Conservation (phyloP, 176 grass and related monocot species). For the Bolboschoenus planiculmis region DNA sequence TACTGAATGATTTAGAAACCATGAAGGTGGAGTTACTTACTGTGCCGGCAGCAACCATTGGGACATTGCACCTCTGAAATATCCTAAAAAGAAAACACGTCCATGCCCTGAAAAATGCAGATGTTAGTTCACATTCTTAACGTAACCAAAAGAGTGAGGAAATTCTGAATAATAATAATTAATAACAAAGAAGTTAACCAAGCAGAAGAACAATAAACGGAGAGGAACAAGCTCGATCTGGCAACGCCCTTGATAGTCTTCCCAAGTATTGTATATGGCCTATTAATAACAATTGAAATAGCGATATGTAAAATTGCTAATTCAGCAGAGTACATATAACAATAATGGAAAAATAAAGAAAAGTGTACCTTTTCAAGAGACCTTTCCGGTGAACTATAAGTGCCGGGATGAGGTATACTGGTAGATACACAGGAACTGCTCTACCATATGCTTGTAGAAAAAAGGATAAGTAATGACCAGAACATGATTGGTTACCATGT, state of each 20-base stretch:
- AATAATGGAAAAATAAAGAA: slow-evolving; percentile 11
- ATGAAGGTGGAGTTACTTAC: slow-evolving; percentile 31
- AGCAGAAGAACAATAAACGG: slow-evolving; percentile 76
- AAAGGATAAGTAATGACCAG: slow-evolving; percentile 66
- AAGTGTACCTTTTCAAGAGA: slow-evolving; percentile 71
- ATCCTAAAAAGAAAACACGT: slow-evolving; percentile 80
- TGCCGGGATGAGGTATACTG: slow-evolving; percentile 86
- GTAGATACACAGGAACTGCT: slow-evolving; percentile 89
- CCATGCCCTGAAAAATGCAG: slow-evolving; percentile 58
- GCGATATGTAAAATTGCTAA: background rate
- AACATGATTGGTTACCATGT: slow-evolving; percentile 86
- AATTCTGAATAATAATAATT: background rate
- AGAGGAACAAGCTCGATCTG: slow-evolving; percentile 90
- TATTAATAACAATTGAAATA: slow-evolving; percentile 18
- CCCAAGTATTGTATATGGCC: slow-evolving; percentile 74
- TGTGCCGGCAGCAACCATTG: slow-evolving; percentile 57
- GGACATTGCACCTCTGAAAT: slow-evolving; percentile 56
- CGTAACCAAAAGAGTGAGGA: background rate
- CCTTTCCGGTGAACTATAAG: slow-evolving; percentile 90
- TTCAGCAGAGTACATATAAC: background rate
- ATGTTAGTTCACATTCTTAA: slow-evolving; percentile 13
- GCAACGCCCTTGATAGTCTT: slow-evolving; percentile 84
- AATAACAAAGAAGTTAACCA: slow-evolving; percentile 45
- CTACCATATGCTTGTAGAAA: slow-evolving; percentile 89
- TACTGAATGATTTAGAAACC: slow-evolving; percentile 4